Evolutionary conservation across 345 rosid genomes (phyloP), one percentile per base, ranked within the genome.

Genomic region (Eucalyptus dawsonii): DNA sequence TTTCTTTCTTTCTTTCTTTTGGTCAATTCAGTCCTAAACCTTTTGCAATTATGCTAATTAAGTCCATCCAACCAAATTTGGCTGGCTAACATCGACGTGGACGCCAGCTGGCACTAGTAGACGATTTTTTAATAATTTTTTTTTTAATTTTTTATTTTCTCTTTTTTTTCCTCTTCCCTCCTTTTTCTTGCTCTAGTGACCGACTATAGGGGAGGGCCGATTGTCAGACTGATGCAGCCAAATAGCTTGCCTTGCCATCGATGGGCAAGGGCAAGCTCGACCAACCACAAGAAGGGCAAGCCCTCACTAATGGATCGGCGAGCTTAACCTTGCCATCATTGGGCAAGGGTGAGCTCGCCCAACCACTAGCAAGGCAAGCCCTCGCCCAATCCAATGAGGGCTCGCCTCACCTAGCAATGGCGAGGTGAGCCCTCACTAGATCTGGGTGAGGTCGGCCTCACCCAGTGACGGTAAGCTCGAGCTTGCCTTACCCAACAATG

Each of bases 91-190:
- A 53, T 10, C 10, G 0, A 53, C 2, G 0, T 53, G 10, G 9
- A 53, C 5, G 1, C 10, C 0, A 0, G 2, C 0, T 17, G 2
- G 56, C 56, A 53, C 0, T 7, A 0, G 24, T 0, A 53, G 0
- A 19, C 0, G 0, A 53, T 19, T 53, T 51, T 53, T 53, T 17
- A 53, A 19, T 19, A 53, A 19, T 53, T 7, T 17, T 3, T 17
- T 51, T 7, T 11, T 11, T 2, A 4, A 19, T 3, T 19, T 1
- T 17, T 51, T 17, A 6, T 16, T 53, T 17, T 7, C 16, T 50
- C 1, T 14, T 50, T 53, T 53, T 51, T 53, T 53, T 8, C 24
- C 24, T 53, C 10, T 10, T 53, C 11, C 24, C 56, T 6, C 1
- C 54, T 19, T 8, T 53, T 53, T 53, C 58, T 19, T 53, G 24